A percentile compares a stretch with the other conserved stretches of the same genome.
phyloP scores from a whole-genome alignment of 306 rosid genomes.

The Casuarina glauca region DNA sequence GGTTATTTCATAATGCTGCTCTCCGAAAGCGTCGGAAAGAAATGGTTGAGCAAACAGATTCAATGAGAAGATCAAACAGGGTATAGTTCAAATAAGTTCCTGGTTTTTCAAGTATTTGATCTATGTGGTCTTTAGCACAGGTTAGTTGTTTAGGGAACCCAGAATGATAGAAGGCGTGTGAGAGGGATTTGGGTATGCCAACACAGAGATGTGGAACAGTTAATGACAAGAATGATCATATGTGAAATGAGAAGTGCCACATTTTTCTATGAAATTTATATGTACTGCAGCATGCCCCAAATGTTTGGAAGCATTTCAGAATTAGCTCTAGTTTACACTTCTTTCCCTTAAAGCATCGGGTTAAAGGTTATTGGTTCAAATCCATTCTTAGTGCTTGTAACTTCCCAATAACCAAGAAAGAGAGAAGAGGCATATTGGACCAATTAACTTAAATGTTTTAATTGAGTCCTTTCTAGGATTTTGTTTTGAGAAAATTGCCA shows the following conservation, averaged over 20 bases:
- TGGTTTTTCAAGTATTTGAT: conserved; percentile 1
- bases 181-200: neutral
- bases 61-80: conserved; percentile 77
- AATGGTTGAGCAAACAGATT: conserved; percentile 78
- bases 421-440: neutral
- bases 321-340: neutral
- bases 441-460: neutral
- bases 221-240: neutral
- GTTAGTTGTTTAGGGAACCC: neutral
- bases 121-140: conserved; percentile 22
- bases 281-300: neutral
- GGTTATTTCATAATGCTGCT: conserved; percentile 90
- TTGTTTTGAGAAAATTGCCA: too few species aligned
- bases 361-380: neutral
- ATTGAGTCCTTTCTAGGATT: neutral
- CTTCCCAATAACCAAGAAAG: neutral
- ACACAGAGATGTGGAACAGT: neutral
- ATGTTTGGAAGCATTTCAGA: neutral
- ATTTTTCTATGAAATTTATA: neutral
- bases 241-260: neutral
- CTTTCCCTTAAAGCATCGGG: neutral
- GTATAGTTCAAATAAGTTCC: conserved; percentile 41
- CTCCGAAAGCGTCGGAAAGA: conserved; percentile 93
- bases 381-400: neutral
- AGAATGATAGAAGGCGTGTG: neutral